Percentiles rank a stretch among this genome's conserved stretches.
phyloP scores from a whole-genome alignment of 805 yeast species.

The Candida awuae region DNA sequence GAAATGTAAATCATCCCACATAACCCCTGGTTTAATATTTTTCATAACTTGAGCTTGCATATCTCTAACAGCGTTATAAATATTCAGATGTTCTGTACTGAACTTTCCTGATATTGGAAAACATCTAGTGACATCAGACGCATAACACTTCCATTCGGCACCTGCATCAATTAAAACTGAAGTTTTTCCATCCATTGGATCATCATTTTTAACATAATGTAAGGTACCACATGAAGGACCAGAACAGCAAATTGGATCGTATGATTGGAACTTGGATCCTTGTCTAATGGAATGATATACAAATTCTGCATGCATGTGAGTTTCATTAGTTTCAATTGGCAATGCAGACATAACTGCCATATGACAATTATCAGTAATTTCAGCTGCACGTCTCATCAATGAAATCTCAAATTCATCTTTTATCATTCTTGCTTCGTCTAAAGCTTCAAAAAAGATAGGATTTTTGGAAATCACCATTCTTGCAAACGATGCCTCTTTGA shows the following conservation, averaged over 20 bases:
- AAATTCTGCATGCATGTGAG: constrained; percentile 94
- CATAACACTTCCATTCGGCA: constrained; percentile 92
- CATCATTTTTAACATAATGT: constrained; percentile 83
- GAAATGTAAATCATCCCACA: constrained; percentile 81
- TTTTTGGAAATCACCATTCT: constrained; percentile 36
- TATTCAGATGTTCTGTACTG: constrained; percentile 77
- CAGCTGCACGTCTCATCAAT: constrained; percentile 70
- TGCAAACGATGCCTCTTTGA: constrained; percentile 30
- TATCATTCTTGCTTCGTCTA: constrained; percentile 80
- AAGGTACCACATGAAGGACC: constrained; percentile 88
- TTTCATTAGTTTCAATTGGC: constrained; percentile 80
- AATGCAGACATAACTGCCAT: constrained; percentile 86
- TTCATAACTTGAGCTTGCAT: constrained; percentile 75
- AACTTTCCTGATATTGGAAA: constrained; percentile 90
- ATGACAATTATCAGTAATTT: constrained; percentile 83
- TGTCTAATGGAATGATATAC: constrained; percentile 88
- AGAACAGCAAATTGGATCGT: constrained; percentile 93
- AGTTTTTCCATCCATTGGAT: constrained; percentile 45
- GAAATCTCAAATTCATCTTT: constrained; percentile 79
- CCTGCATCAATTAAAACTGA: constrained; percentile 90
- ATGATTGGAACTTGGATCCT: constrained; percentile 82
- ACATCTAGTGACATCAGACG: constrained; percentile 90
- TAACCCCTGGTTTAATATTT: constrained; percentile 70
- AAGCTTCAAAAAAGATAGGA: constrained; percentile 51
- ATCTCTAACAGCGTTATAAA: constrained; percentile 68